phyloP scores from a whole-genome alignment of 2,329 filamentous ascomycete species.

The Paramyrothecium sp. region DNA sequence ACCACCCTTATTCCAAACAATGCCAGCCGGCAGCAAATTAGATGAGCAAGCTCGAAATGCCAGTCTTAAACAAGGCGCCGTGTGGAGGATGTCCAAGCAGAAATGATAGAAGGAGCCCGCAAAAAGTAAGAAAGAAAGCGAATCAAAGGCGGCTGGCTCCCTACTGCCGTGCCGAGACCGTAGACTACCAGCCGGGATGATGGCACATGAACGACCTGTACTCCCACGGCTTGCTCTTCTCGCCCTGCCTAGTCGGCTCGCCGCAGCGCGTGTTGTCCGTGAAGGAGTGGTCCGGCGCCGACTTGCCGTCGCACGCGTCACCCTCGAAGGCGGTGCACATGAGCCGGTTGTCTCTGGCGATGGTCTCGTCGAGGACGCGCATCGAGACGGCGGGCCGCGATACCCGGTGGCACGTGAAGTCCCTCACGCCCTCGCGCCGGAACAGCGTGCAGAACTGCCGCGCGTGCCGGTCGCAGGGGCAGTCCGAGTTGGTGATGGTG shows the following conservation, averaged over 20 bases:
- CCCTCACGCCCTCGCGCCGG: neutral
- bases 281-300: neutral
- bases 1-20: no score
- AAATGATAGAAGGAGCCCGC: no score
- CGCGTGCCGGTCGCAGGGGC: constrained; percentile 5
- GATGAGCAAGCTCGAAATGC: no score
- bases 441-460: constrained; percentile 3
- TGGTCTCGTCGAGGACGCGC: constrained; percentile 2
- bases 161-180: neutral
- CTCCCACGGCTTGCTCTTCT: neutral
- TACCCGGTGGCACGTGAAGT: neutral
- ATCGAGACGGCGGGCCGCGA: constrained; percentile 1
- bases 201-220: neutral
- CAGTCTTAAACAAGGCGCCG: no score
- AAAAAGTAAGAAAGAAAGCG: no score
- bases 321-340: constrained; percentile 1
- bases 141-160: no score
- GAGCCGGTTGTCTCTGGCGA: neutral
- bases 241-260: neutral
- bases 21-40: no score
- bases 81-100: no score
- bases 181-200: neutral
- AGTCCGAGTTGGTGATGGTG: constrained; percentile 5
- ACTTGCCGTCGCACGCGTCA: neutral
- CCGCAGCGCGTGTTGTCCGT: neutral